phyloP scores from a whole-genome alignment of 768 basidiomycete genomes.

The Termitomyces sp. region DNA sequence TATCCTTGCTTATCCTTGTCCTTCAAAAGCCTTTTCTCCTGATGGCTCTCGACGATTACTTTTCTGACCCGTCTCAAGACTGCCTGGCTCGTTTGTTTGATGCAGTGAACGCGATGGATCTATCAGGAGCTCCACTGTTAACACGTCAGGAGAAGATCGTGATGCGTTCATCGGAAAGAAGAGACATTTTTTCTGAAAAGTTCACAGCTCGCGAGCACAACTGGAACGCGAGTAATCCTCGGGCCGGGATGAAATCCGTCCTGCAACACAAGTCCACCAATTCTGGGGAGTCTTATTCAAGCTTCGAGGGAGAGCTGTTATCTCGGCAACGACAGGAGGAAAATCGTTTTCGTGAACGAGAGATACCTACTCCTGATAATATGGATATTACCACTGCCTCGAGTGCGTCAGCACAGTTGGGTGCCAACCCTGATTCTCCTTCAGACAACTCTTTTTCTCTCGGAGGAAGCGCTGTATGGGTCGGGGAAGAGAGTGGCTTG shows the following conservation, averaged over 20 bases:
- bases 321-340: slow-evolving; percentile 35
- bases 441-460: slow-evolving; percentile 72
- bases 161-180: slow-evolving; percentile 85
- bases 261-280: slow-evolving; percentile 42
- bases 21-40: slow-evolving; percentile 77
- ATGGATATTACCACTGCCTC: slow-evolving; percentile 30
- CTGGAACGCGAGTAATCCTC: slow-evolving; percentile 19
- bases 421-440: slow-evolving; percentile 43
- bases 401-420: slow-evolving; percentile 20
- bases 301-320: slow-evolving; percentile 65
- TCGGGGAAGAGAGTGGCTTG: slow-evolving; percentile 64
- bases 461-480: slow-evolving; percentile 81
- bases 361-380: slow-evolving; percentile 21
- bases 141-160: slow-evolving; percentile 82
- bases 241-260: slow-evolving; percentile 18
- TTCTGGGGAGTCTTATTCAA: slow-evolving; percentile 58
- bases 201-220: slow-evolving; percentile 33
- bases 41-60: slow-evolving; percentile 94
- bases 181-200: slow-evolving; percentile 88
- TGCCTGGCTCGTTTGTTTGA: slow-evolving; percentile 89
- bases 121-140: slow-evolving; percentile 70
- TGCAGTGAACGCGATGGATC: slow-evolving; percentile 88
- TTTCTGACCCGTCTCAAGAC: slow-evolving; percentile 81
- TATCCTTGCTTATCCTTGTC: slow-evolving; percentile 1
- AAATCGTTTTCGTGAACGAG: slow-evolving; percentile 28